Percentiles rank a stretch among this genome's conserved stretches.
Evolutionary conservation across 2,329 filamentous ascomycete species (phyloP).

Genomic region (Aspergillus puulaauensis): DNA sequence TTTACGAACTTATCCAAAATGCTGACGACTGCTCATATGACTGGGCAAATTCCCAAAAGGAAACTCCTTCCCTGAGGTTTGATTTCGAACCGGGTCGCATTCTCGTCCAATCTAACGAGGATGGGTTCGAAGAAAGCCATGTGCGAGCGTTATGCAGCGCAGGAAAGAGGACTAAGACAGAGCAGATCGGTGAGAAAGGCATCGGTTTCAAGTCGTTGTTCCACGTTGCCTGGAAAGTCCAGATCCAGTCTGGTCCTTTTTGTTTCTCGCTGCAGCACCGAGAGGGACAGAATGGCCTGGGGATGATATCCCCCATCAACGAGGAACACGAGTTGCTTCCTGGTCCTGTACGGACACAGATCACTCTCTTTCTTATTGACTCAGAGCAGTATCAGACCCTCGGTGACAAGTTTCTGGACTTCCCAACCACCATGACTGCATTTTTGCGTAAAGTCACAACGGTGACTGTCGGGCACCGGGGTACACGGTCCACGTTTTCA

Average conservation of each 20-base stretch:
- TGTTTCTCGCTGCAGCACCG: constrained; percentile 5
- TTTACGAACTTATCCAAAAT: constrained; percentile 6
- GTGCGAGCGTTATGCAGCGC: neutral
- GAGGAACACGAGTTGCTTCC: neutral
- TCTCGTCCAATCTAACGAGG: neutral
- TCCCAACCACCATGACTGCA: neutral
- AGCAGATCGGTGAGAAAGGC: neutral
- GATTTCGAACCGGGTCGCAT: neutral
- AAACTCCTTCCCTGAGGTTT: neutral
- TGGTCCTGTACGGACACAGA: neutral
- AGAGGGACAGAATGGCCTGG: neutral
- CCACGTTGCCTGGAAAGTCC: neutral
- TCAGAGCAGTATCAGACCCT: neutral
- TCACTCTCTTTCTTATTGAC: neutral
- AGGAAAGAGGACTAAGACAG: neutral
- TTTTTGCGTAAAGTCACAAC: neutral
- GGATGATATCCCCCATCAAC: neutral
- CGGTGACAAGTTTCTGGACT: neutral
- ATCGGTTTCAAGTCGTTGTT: neutral
- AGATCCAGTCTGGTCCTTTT: constrained; percentile 9
- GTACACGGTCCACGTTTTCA: no score
- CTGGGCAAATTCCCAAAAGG: neutral
- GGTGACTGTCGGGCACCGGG: no score
- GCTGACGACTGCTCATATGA: constrained; percentile 1
- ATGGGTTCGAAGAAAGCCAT: constrained; percentile 7